These are phyloP conservation scores for Plasmodium relictum DNA, from an alignment of 169 alveolate species.

Conservation along the genomic window DNA sequence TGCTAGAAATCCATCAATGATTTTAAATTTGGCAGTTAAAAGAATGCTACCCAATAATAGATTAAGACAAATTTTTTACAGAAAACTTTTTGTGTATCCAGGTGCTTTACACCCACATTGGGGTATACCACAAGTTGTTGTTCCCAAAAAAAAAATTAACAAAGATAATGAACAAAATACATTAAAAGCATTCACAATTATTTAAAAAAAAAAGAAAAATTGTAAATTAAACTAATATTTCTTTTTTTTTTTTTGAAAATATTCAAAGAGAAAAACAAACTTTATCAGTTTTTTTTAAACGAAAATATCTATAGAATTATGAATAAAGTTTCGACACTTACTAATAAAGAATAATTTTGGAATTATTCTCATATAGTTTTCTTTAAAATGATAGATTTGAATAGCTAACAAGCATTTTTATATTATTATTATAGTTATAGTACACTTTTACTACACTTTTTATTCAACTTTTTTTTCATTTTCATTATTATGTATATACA, in stretches of 20 bases:
- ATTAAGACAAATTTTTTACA: conserved; percentile 82
- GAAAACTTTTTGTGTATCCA: conserved; percentile 89
- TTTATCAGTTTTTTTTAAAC: not conserved
- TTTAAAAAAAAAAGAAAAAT: not conserved
- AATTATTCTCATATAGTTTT: no score
- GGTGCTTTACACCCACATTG: conserved; percentile 94
- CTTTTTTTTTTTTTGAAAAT: conserved; percentile 4
- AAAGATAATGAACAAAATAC: not conserved
- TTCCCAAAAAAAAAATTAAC: conserved; percentile 76
- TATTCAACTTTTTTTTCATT: no score
- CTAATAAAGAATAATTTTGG: no score
- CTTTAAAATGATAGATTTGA: no score
- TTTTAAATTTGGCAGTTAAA: conserved; percentile 91
- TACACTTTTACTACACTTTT: no score
- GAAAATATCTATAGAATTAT: no score
- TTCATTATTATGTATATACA: no score
- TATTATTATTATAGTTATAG: no score
- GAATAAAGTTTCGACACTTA: no score
- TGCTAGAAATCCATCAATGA: conserved; percentile 93
- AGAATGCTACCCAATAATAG: conserved; percentile 90
- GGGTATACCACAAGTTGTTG: conserved; percentile 92
- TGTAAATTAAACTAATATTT: not conserved
- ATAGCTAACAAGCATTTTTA: no score
- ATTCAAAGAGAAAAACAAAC: not conserved
- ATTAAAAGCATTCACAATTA: conserved; percentile 42